Percentiles rank a stretch among this genome's conserved stretches.
phyloP scores from a whole-genome alignment of 148 eudicot genomes.

The Nepenthes mirabilis region DNA sequence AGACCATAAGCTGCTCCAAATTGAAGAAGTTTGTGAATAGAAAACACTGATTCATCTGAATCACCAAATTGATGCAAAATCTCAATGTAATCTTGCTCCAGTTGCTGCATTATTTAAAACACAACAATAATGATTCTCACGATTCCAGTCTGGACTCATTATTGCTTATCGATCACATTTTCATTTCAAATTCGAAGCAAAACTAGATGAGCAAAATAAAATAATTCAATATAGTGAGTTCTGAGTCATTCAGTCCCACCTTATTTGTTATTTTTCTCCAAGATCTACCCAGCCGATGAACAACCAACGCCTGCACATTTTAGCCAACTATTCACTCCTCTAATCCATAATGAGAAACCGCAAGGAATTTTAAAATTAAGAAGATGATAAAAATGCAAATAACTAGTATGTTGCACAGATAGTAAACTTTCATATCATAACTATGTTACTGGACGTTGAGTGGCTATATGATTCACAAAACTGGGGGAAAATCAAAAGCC shows the following conservation, averaged over 20 bases:
- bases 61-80: constrained; percentile 78
- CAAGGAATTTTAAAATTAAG: too few relatives aligned
- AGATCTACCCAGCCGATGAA: constrained; percentile 71
- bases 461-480: not conserved
- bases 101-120: constrained; percentile 37
- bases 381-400: too few relatives aligned
- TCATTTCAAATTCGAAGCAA: not conserved
- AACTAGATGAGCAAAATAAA: not conserved
- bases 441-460: not conserved
- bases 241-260: constrained; percentile 27
- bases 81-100: constrained; percentile 52
- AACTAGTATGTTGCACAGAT: not conserved
- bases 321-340: not conserved
- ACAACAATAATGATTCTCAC: not conserved
- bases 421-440: not conserved
- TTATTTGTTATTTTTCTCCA: constrained; percentile 66
- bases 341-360: not conserved
- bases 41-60: constrained; percentile 59
- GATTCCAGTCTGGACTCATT: not conserved
- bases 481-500: not conserved
- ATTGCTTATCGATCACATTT: not conserved
- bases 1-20: constrained; percentile 76
- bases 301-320: constrained; percentile 52
- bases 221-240: not conserved
- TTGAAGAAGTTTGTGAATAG: constrained; percentile 82